Evolutionary conservation across 306 rosid genomes (phyloP).

Genomic region (Quercus aquifolioides): DNA sequence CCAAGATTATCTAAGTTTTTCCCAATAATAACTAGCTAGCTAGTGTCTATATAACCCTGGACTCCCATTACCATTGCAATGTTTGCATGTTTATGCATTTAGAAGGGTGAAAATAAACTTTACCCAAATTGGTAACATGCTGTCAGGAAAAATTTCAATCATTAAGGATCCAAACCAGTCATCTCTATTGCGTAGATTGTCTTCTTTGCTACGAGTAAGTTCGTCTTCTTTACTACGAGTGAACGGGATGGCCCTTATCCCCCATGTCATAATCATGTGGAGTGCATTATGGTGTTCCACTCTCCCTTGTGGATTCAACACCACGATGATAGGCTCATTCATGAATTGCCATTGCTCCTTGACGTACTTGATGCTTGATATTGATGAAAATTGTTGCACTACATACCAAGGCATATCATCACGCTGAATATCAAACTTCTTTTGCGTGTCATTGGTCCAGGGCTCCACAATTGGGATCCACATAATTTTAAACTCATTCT

Average conservation of each 20-base stretch:
- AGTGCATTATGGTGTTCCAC: constrained; percentile 12
- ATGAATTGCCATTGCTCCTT: constrained; percentile 31
- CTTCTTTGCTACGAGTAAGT: not conserved
- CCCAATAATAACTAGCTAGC: too few relatives aligned
- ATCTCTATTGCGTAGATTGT: not conserved
- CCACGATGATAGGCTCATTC: constrained; percentile 22
- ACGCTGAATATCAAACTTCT: not conserved
- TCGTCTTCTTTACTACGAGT: not conserved
- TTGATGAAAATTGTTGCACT: not conserved
- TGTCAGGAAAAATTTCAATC: not conserved
- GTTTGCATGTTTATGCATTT: too few relatives aligned
- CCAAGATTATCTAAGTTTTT: too few relatives aligned
- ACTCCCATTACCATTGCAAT: too few relatives aligned
- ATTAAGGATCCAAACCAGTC: not conserved
- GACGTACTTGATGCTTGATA: constrained; percentile 14
- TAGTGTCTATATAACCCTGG: too few relatives aligned
- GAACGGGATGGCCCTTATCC: constrained; percentile 15
- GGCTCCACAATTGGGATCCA: constrained; percentile 29
- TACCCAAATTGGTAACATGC: not conserved
- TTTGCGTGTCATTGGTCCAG: not conserved
- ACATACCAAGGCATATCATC: constrained; percentile 23
- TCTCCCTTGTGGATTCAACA: constrained; percentile 15
- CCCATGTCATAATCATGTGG: constrained; percentile 7
- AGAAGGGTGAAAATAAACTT: not conserved
- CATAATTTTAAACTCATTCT: constrained; percentile 10